Base-by-base conservation (phyloP, 768 basidiomycete species). In the Tulasnella sp. region DNA sequence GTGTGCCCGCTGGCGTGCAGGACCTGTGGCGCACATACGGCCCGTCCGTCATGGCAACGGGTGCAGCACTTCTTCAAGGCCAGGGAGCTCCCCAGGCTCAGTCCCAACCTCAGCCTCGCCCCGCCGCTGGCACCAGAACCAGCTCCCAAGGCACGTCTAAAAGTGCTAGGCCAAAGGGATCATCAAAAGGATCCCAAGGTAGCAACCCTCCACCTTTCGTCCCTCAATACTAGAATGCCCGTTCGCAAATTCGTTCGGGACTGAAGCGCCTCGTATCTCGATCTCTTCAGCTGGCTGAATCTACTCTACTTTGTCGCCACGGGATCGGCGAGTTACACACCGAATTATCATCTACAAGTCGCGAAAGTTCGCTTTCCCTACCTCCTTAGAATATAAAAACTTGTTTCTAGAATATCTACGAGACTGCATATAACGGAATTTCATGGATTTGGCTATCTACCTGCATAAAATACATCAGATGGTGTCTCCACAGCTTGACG, bases 1-100 rank as follows among this genome's bases (percentile, higher is more conserved):
- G 41, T 3, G 93, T 94, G 6, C 88, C 89, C n/a, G 91, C 92
- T 83, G 87, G 94, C n/a, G 89, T 89, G 3, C 89, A 88, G 37
- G 90, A 90, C 0, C 86, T 96, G n/a, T 96, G 94, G 94, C 88
- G 88, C n/a, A 90, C 91, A 3, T 96, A 94, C 81, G 95, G 94
- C 1, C 94, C 95, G 0, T 84, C 88, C 4, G 89, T 95, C 72
- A 83, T 95, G 18, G 93, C 93, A 3, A 79, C 58, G n/a, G 78
- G 78, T n/a, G 78, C 78, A 73, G 18, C 78, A 22, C 41, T 79
- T 41, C 72, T 64, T 20, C 78, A 42, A 42, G 60, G 41, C 28
- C 46, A 40, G 11, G 76, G 76, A 34, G 76, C 46, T 42, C 75
- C 41, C 20, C 24, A 54, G 28, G n/a, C 76, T 20, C 37, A 42